phyloP scores from a whole-genome alignment of 306 rosid genomes.

The Begonia peltatifolia region DNA sequence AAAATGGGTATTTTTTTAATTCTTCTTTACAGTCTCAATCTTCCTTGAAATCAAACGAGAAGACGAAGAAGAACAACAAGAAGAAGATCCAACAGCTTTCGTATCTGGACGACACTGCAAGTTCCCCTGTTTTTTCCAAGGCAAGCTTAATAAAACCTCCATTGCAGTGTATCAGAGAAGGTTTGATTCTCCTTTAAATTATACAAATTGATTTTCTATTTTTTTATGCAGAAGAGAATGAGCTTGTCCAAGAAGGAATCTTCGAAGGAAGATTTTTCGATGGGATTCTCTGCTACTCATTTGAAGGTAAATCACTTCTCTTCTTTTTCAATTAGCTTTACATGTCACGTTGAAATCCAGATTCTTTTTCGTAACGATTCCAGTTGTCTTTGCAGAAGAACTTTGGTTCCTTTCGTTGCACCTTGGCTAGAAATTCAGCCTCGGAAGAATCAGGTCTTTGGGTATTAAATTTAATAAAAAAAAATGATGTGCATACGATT shows the following conservation, averaged over 20 bases:
- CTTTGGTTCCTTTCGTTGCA: not conserved
- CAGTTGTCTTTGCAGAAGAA: not conserved
- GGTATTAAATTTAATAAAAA: not conserved
- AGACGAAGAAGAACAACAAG: constrained; percentile 14
- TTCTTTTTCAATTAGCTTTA: too few relatives aligned
- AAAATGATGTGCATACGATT: not conserved
- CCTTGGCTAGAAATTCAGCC: not conserved
- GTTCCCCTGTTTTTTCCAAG: constrained; percentile 39
- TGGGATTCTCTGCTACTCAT: not conserved
- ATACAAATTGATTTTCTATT: not conserved
- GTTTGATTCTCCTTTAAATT: not conserved
- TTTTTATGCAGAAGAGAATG: not conserved
- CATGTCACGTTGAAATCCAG: not conserved
- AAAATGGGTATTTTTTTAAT: constrained; percentile 16
- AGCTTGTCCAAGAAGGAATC: not conserved
- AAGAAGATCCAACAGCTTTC: constrained; percentile 20
- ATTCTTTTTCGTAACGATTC: not conserved
- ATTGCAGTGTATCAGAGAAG: not conserved
- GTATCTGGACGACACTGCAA: constrained; percentile 74
- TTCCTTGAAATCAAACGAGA: constrained; percentile 17
- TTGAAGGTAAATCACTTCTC: not conserved
- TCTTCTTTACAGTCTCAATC: constrained; percentile 18
- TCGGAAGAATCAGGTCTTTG: not conserved
- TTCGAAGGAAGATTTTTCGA: not conserved
- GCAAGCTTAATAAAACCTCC: constrained; percentile 14